Conservation (phyloP, 768 basidiomycete species). For the Hericium alpestre region DNA sequence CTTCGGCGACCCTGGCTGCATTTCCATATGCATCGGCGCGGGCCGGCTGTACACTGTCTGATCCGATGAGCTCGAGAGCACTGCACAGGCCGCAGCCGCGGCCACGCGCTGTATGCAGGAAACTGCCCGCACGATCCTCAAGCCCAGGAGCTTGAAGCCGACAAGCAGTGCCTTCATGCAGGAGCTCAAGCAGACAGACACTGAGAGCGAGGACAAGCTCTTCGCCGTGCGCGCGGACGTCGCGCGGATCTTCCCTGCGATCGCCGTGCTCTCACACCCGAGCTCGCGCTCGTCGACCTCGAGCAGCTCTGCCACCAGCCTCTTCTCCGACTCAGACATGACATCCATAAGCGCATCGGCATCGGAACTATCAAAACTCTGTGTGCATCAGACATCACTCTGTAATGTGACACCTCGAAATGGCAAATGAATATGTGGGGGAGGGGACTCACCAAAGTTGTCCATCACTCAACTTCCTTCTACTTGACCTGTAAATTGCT, state of each 20-base stretch:
- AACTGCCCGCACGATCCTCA: background rate
- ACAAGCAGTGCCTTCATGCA: constrained; percentile 45
- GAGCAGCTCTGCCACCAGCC: constrained; percentile 64
- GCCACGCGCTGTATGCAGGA: background rate
- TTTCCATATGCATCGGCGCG: constrained; percentile 52
- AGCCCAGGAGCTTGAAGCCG: background rate
- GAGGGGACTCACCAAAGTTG: no score
- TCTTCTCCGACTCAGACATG: constrained; percentile 37
- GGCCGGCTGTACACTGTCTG: constrained; percentile 52
- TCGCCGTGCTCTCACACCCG: constrained; percentile 26
- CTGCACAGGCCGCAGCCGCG: constrained; percentile 11
- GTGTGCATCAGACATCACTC: no score
- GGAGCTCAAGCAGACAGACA: constrained; percentile 60
- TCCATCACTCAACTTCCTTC: no score
- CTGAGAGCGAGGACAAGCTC: constrained; percentile 60
- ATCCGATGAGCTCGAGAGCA: constrained; percentile 40
- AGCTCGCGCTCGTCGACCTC: constrained; percentile 51
- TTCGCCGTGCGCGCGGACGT: constrained; percentile 66
- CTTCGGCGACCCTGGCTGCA: constrained; percentile 70
- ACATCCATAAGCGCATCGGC: no score
- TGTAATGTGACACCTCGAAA: no score
- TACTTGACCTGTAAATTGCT: no score
- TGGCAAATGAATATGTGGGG: no score
- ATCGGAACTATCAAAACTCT: no score
- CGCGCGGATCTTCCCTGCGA: constrained; percentile 45